Conservation (phyloP, 257 asterid genomes). For the Salvia hispanica region DNA sequence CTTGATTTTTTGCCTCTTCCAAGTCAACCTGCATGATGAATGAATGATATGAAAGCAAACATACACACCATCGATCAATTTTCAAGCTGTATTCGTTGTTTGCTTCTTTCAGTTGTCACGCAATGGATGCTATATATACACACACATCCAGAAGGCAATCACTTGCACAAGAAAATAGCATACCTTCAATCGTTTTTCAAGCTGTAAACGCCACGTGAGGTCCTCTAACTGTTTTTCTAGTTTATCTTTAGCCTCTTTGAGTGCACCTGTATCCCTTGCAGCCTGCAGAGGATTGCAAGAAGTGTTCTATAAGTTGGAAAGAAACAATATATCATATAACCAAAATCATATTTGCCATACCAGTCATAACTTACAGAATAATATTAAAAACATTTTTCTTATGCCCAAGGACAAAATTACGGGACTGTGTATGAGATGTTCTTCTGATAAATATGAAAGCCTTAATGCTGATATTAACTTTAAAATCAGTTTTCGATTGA, state of each 20-base stretch:
- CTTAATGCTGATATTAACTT: slow-evolving; percentile 6
- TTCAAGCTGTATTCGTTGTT: too few relatives aligned
- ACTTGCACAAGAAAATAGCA: slow-evolving; percentile 29
- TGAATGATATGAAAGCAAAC: slow-evolving; percentile 24
- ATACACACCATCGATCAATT: too few relatives aligned
- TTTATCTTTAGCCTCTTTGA: slow-evolving; percentile 98
- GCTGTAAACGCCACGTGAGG: slow-evolving; percentile 93
- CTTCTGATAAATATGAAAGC: slow-evolving; percentile 11
- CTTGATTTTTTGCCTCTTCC: slow-evolving; percentile 90
- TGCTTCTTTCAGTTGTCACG: slow-evolving; percentile 6
- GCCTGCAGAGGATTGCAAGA: slow-evolving; percentile 56
- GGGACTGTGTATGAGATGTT: not conserved
- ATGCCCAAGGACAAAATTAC: slow-evolving; percentile 22
- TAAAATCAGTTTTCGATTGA: slow-evolving; percentile 5
- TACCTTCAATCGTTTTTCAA: slow-evolving; percentile 94
- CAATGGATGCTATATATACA: not conserved
- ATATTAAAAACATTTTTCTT: slow-evolving; percentile 5
- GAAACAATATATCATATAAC: slow-evolving; percentile 10
- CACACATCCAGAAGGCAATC: slow-evolving; percentile 15
- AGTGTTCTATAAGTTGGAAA: slow-evolving; percentile 6
- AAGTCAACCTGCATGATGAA: slow-evolving; percentile 68
- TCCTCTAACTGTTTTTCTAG: slow-evolving; percentile 96
- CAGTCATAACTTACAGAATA: slow-evolving; percentile 12
- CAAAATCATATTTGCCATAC: slow-evolving; percentile 7
- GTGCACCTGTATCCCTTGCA: slow-evolving; percentile 98